Percentiles rank a stretch among this genome's conserved stretches.
phyloP scores from a whole-genome alignment of 768 basidiomycete species.

The Auriscalpium orientale region DNA sequence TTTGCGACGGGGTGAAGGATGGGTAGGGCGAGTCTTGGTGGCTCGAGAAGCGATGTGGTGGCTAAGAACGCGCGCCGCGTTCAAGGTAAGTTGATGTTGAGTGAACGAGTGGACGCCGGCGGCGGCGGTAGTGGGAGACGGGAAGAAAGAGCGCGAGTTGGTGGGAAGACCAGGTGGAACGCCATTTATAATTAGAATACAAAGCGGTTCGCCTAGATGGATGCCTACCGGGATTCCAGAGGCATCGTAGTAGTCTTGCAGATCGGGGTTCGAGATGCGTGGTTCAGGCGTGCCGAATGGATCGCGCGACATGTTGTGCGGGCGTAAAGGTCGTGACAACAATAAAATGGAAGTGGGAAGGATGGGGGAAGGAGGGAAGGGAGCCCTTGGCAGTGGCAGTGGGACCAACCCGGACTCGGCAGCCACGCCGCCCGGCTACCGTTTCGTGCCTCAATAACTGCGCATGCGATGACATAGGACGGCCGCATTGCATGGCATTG shows the following conservation, averaged over 20 bases:
- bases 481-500: too few relatives aligned
- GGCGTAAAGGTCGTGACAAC: background rate
- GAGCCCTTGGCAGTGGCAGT: too few relatives aligned
- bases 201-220: background rate
- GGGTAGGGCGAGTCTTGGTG: background rate
- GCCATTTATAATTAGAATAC: background rate
- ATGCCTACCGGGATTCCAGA: conserved; percentile 1
- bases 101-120: background rate
- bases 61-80: background rate
- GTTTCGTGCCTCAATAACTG: too few relatives aligned
- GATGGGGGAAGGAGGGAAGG: background rate
- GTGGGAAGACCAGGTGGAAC: background rate
- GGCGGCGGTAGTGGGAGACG: background rate
- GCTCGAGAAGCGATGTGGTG: background rate
- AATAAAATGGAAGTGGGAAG: background rate
- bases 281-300: conserved; percentile 7
- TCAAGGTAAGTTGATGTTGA: background rate
- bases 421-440: too few relatives aligned
- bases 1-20: background rate
- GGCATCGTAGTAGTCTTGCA: conserved; percentile 3
- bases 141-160: background rate
- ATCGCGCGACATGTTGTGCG: background rate
- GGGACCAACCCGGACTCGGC: too few relatives aligned
- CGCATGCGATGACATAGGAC: too few relatives aligned
- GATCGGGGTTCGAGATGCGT: background rate